Base-by-base conservation (phyloP, 169 alveolate genomes). In the Eimeria sp. region DNA sequence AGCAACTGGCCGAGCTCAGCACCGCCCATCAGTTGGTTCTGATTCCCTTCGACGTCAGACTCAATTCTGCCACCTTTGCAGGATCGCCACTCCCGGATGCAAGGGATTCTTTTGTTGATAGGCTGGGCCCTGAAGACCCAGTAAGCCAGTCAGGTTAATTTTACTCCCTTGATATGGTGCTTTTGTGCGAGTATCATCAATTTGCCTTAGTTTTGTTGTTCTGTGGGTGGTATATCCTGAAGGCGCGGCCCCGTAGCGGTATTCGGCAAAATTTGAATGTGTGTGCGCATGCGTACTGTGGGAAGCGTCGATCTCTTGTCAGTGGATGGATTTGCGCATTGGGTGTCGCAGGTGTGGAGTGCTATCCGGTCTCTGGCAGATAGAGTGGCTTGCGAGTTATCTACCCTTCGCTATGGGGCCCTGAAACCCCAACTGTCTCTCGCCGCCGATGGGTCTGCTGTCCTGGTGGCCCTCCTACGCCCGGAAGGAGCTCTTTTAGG, bases 321-420 rank as follows among this genome's bases (percentile, higher is more conserved):
- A 13, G 67, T 47, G 61, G 25, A 25, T 47, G 61, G 25, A 49
- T 25, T 78, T 78, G 18, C 16, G 63, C 47, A 25, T n/a, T 51
- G 65, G 67, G 88, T 43, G 61, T 34, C 73, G 61, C 65, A 87
- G 93, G 93, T 87, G 67, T 87, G 93, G 93, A 34, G 45, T 20
- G 82, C 78, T 34, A 18, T 87, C 30, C 93, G 93, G 45, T 20
- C 82, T 16, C 93, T 87, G 7, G 93, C 93, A 43, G 93, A 87
- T 49, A 87, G 93, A 57, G 93, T 87, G 58, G 93, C 93, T 43
- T 87, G 93, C 82, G 93, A 87, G 83, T 82, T 87, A n/a, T 87
- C 93, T 25, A 87, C 93, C 40, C 72, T 58, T 18, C 93, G 82
- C 27, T 87, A 22, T 57, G 93, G 93, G 27, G 40, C 93, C 67